A percentile compares a stretch with the other conserved stretches of the same genome.
Evolutionary conservation across 305 asterid species (phyloP).

Genomic region (Petunia hybrid): DNA sequence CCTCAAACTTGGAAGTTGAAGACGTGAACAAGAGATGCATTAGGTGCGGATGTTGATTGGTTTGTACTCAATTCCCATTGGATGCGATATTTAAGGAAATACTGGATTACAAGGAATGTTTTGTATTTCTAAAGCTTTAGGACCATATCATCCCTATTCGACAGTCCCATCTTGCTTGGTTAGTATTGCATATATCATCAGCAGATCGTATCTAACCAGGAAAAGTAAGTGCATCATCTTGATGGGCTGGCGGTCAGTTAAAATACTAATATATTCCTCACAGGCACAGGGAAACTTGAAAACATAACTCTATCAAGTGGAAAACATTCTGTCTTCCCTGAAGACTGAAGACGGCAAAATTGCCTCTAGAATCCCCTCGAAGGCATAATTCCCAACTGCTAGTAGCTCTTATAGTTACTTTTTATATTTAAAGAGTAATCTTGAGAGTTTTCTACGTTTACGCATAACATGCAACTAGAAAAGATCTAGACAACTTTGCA

Average conservation of each 20-base stretch:
- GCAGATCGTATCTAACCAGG: neutral
- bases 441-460: neutral
- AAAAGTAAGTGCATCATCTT: neutral
- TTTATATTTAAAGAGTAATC: neutral
- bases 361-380: neutral
- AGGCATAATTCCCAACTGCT: neutral
- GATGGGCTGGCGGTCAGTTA: neutral
- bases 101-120: neutral
- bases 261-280: neutral
- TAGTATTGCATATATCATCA: neutral
- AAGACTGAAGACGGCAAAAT: neutral
- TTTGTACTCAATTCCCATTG: neutral
- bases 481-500: neutral
- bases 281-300: neutral
- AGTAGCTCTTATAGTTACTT: neutral
- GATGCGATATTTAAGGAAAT: neutral
- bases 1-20: neutral
- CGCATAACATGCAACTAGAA: neutral
- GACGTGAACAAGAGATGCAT: neutral
- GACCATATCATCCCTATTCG: neutral
- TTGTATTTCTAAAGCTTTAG: neutral
- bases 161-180: neutral
- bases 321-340: slow-evolving; percentile 4
- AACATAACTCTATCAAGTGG: neutral
- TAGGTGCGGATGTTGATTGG: neutral